Conservation (phyloP, 2,329 filamentous ascomycete species). For the Ciborinia camelliae region DNA sequence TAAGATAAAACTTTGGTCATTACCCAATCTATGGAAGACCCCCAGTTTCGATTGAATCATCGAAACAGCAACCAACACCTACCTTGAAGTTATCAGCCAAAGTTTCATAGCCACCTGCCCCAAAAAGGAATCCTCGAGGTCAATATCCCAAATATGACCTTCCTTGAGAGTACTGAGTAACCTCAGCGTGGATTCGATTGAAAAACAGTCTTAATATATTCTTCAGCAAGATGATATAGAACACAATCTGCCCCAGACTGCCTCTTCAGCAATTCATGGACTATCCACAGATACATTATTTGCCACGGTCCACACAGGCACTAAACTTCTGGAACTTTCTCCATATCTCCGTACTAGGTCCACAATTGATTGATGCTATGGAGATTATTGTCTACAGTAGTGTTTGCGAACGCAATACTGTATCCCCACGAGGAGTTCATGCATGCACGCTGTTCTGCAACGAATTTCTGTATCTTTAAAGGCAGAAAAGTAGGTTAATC, state of each 20-base stretch:
- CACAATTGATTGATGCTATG: slow-evolving; percentile 1
- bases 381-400: neutral
- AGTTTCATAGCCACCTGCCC: neutral
- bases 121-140: slow-evolving; percentile 1
- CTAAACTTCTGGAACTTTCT: neutral
- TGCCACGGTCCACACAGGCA: neutral
- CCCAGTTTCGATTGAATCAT: neutral
- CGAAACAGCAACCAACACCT: neutral
- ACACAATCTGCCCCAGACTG: neutral
- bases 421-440: slow-evolving; percentile 6
- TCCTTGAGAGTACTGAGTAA: neutral
- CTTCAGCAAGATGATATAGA: neutral
- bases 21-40: slow-evolving; percentile 4
- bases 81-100: neutral
- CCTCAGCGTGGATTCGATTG: neutral
- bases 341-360: neutral
- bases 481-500: neutral
- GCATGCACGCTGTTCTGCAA: slow-evolving; percentile 6
- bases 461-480: neutral
- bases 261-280: neutral
- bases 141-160: neutral
- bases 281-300: neutral
- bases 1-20: neutral
- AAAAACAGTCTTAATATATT: neutral
- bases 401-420: neutral